Evolutionary conservation across 2,329 filamentous ascomycete species (phyloP), one percentile per base, ranked within the genome.

Genomic region (Diplocarpon rosae): DNA sequence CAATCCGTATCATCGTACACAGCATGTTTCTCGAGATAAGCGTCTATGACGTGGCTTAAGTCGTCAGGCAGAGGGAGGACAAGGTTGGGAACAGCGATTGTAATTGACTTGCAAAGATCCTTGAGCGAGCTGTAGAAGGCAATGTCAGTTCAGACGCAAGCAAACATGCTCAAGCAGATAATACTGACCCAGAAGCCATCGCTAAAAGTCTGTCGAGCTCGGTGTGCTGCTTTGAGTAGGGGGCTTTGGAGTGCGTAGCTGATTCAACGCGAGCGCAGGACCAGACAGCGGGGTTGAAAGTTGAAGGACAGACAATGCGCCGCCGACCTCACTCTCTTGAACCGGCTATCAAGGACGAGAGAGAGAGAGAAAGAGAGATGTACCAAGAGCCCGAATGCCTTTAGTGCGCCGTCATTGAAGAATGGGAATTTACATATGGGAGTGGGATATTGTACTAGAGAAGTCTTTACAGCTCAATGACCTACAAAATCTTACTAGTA

Each of bases 1-100:
- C 78, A 72, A 33, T 78, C 71, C 45, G 71, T 65, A 41, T 86
- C 82, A 56, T 89, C 84, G 51, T 76, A 73, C 53, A 75, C 73
- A 45, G 75, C 67, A 59, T 85, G 78, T 56, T 78, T 80, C 37
- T 79, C 73, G 39, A 86, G 69, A 63, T 86, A 90, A 47, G 67
- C 68, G 44, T 79, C 71, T 51, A 89, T 78, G 42, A 76, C 68
- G 33, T 71, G 65, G 52, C 71, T 63, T 42, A 87, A 67, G 46
- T 82, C 76, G 52, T 81, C 71, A 37, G 85, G 80, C 1, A 89
- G 72, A 8, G 83, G 83, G 15, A 78, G 62, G 27, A 58, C 64
- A 14, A 73, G 71, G 1, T 62, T 57, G n/a, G 70, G 63, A 37
- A 75, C 55, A 59, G 69, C 75, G 57, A 63, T 61, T 43, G 66